These are phyloP conservation scores for Fusarium xylarioides DNA, from an alignment of 2,329 filamentous ascomycete genomes.

Conservation along the genomic window DNA sequence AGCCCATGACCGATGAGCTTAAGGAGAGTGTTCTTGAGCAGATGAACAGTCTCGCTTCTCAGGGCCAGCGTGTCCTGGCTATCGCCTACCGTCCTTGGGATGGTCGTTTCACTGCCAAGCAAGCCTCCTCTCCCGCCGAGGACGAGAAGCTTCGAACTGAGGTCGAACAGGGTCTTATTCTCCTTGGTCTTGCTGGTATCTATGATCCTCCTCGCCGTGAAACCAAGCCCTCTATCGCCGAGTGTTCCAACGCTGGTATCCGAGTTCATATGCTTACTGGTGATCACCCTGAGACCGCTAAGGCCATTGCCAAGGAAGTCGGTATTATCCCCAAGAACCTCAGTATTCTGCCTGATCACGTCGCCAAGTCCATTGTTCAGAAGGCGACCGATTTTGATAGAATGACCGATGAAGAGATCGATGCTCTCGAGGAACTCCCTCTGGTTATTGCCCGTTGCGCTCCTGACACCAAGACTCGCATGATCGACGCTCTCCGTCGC, in stretches of 20 bases:
- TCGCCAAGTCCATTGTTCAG: slow-evolving; percentile 76
- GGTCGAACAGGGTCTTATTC: slow-evolving; percentile 74
- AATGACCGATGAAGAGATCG: slow-evolving; percentile 78
- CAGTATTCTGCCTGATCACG: slow-evolving; percentile 64
- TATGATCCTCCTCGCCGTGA: slow-evolving; percentile 88
- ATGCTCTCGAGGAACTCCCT: slow-evolving; percentile 77
- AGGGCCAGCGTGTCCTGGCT: slow-evolving; percentile 77
- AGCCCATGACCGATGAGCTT: slow-evolving; percentile 60
- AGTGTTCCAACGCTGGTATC: slow-evolving; percentile 78
- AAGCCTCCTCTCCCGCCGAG: slow-evolving; percentile 46
- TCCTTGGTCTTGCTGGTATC: slow-evolving; percentile 84
- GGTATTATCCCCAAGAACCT: slow-evolving; percentile 76
- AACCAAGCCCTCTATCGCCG: slow-evolving; percentile 75
- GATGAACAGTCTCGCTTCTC: slow-evolving; percentile 68
- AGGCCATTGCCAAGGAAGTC: slow-evolving; percentile 80
- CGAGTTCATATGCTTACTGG: slow-evolving; percentile 86
- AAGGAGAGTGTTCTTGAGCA: slow-evolving; percentile 61
- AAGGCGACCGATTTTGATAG: slow-evolving; percentile 83
- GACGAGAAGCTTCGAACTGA: slow-evolving; percentile 63
- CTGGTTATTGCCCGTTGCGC: slow-evolving; percentile 86
- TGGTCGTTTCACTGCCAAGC: slow-evolving; percentile 56
- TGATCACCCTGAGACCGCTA: slow-evolving; percentile 81
- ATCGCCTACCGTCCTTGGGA: slow-evolving; percentile 71
- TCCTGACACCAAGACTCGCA: slow-evolving; percentile 86
- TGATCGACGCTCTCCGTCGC: slow-evolving; percentile 88